Evolutionary conservation across 148 eudicot genomes (phyloP).

Genomic region (Pouteria glomerata): DNA sequence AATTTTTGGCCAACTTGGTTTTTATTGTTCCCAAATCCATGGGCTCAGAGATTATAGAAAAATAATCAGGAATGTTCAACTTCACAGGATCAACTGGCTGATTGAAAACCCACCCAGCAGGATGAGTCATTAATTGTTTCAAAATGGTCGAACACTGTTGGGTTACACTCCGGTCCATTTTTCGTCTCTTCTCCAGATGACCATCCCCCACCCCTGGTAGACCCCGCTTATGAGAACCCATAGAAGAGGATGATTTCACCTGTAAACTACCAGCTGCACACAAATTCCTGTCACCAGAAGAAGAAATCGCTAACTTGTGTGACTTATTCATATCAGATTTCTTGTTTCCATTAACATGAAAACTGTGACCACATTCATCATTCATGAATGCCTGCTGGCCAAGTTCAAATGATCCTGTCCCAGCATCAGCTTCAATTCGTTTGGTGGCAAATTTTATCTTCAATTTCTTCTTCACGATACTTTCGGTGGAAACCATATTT

Average conservation of each 20-base stretch:
- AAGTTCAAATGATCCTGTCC: constrained; percentile 5
- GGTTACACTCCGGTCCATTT: constrained; percentile 46
- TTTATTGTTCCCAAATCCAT: constrained; percentile 94
- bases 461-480: constrained; percentile 17
- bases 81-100: constrained; percentile 66
- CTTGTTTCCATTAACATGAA: constrained; percentile 1
- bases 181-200: constrained; percentile 43
- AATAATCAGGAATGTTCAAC: constrained; percentile 64
- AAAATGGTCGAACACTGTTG: constrained; percentile 44
- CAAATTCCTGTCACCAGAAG: background rate
- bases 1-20: constrained; percentile 34
- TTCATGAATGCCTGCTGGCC: background rate
- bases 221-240: constrained; percentile 39
- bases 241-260: constrained; percentile 12
- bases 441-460: constrained; percentile 33
- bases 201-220: constrained; percentile 20
- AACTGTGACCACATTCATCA: background rate
- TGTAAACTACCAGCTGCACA: constrained; percentile 13
- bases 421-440: constrained; percentile 10
- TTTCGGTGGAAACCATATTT: constrained; percentile 19
- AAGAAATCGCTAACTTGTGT: background rate
- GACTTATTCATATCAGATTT: constrained; percentile 9
- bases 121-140: constrained; percentile 44
- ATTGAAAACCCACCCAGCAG: constrained; percentile 32
- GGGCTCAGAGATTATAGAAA: constrained; percentile 54